A percentile compares a stretch with the other conserved stretches of the same genome.
phyloP scores from a whole-genome alignment of 2,329 filamentous ascomycete species.

The Periconia macrospinosa region DNA sequence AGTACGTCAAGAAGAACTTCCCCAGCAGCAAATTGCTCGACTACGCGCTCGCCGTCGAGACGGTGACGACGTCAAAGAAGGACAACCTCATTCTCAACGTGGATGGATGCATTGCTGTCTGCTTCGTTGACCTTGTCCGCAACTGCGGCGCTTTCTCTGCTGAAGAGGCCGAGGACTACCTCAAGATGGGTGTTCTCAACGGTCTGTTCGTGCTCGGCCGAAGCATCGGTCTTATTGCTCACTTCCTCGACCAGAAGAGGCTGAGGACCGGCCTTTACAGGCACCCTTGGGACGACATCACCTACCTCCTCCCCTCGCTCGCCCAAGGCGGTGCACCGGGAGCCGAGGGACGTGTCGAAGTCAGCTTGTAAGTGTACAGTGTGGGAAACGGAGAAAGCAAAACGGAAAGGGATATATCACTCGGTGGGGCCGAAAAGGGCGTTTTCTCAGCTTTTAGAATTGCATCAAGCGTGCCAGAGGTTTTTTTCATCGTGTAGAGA shows the following conservation, averaged over 20 bases:
- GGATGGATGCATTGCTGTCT: conserved; percentile 95
- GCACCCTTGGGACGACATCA: conserved; percentile 75
- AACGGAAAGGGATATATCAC: conserved; percentile 31
- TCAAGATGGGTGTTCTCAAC: conserved; percentile 98
- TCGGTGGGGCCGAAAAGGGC: conserved; percentile 27
- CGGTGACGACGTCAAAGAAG: conserved; percentile 99
- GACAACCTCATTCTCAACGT: conserved; percentile 99
- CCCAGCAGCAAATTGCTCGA: conserved; percentile 97
- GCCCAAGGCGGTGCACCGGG: conserved; percentile 40
- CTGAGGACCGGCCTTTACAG: conserved; percentile 97
- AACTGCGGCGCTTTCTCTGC: conserved; percentile 96
- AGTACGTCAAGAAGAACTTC: conserved; percentile 98
- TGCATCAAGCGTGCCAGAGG: conserved; percentile 30
- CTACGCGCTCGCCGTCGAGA: conserved; percentile 97
- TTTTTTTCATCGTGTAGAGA: conserved; percentile 1
- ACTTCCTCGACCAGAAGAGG: conserved; percentile 99
- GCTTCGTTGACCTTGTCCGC: conserved; percentile 96
- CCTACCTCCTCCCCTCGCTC: conserved; percentile 45
- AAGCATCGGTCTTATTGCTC: conserved; percentile 97
- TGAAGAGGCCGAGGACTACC: conserved; percentile 98
- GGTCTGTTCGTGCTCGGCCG: conserved; percentile 98
- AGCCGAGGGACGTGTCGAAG: conserved; percentile 47
- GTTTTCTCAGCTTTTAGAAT: conserved; percentile 20
- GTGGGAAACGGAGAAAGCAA: conserved; percentile 6
- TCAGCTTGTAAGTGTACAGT: conserved; percentile 38